Evolutionary conservation across 345 rosid genomes (phyloP).

Genomic region (Eucalyptus cloeziana): DNA sequence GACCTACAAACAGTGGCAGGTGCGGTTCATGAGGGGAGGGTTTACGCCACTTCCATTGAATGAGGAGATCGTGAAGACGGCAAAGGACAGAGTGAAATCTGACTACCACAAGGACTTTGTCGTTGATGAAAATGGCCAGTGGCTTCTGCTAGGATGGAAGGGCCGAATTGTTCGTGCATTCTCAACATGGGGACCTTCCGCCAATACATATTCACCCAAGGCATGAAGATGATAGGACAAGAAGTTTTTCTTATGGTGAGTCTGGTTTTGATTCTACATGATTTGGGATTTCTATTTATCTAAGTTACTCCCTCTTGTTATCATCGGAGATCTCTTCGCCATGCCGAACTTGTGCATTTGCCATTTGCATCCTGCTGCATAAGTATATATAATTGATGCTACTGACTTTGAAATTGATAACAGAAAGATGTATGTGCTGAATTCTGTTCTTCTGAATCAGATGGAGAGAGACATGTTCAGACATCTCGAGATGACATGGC

Average conservation of each 20-base stretch:
- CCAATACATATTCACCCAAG: background rate
- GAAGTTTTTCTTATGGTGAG: background rate
- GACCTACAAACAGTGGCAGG: slow-evolving; percentile 48
- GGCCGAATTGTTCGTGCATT: slow-evolving; percentile 30
- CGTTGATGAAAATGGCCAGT: slow-evolving; percentile 23
- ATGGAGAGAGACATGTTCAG: background rate
- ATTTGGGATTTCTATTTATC: background rate
- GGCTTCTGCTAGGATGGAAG: slow-evolving; percentile 57
- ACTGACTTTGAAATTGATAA: background rate
- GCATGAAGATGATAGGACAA: background rate
- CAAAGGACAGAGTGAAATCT: slow-evolving; percentile 17
- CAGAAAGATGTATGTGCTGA: background rate
- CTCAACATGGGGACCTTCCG: slow-evolving; percentile 33
- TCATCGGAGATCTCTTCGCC: background rate
- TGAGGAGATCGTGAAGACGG: slow-evolving; percentile 17
- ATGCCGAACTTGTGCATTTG: background rate
- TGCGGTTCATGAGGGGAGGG: slow-evolving; percentile 28
- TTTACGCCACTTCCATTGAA: slow-evolving; percentile 25
- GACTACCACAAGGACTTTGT: slow-evolving; percentile 35
- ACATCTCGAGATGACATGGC: background rate
- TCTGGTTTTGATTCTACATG: background rate
- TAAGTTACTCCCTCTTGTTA: background rate
- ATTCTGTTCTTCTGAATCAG: background rate
- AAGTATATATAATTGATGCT: background rate
- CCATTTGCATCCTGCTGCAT: background rate